Conservation (phyloP, 2,329 filamentous ascomycete species). For the Pseudonectria buxi region DNA sequence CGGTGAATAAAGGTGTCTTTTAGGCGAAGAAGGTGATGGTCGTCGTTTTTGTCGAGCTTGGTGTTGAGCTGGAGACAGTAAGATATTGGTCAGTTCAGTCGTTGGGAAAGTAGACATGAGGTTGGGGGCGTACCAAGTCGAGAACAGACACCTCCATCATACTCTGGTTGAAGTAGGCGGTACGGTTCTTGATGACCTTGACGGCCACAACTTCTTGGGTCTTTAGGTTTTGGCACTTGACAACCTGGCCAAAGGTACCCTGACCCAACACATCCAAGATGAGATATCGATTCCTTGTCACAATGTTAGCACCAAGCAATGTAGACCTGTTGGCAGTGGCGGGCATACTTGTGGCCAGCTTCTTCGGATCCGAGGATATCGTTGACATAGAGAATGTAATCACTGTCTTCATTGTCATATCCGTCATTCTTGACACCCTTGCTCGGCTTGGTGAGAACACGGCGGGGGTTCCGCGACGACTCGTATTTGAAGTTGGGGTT, state of each 20-base stretch:
- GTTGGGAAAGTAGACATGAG: background rate
- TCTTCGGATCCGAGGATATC: conserved; percentile 97
- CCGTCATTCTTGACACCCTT: conserved; percentile 98
- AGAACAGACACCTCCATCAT: conserved; percentile 99
- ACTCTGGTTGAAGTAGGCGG: conserved; percentile 98
- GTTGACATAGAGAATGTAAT: conserved; percentile 98
- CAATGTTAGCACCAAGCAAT: conserved; percentile 6
- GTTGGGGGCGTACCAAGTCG: conserved; percentile 61
- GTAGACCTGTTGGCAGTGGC: conserved; percentile 1
- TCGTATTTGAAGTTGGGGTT: conserved; percentile 98
- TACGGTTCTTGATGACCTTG: conserved; percentile 98
- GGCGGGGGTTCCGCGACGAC: conserved; percentile 88
- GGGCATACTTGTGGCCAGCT: conserved; percentile 85
- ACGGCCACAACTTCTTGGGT: conserved; percentile 98
- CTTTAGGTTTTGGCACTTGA: conserved; percentile 97
- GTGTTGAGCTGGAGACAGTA: conserved; percentile 67
- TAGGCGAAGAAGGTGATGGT: conserved; percentile 87
- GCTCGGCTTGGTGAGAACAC: conserved; percentile 95
- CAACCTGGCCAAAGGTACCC: conserved; percentile 96
- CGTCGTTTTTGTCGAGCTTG: conserved; percentile 98
- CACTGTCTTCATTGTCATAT: conserved; percentile 97
- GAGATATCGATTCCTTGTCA: conserved; percentile 76
- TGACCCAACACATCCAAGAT: conserved; percentile 96
- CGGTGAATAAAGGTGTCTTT: conserved; percentile 98
- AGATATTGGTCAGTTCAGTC: conserved; percentile 17